Conservation (phyloP, 2,329 filamentous ascomycete species). For the Ceratocystis cubensis region DNA sequence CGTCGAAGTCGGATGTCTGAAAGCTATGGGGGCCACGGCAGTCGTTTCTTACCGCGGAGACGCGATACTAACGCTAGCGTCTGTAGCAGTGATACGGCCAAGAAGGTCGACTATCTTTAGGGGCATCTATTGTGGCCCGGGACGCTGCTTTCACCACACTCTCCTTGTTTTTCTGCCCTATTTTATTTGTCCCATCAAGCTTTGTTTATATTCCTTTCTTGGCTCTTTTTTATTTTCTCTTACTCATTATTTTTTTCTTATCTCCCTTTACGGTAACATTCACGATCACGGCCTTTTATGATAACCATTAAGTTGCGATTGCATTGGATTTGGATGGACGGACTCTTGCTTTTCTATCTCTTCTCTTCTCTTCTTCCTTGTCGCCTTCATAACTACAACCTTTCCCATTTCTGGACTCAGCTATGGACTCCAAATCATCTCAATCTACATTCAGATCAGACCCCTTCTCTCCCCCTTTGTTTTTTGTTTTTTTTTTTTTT, state of each 20-base stretch:
- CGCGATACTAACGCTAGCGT: conserved; percentile 21
- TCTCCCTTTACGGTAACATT: conserved; percentile 10
- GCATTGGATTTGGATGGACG: conserved; percentile 8
- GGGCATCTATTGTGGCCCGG: too few relatives aligned
- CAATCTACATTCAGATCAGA: background rate
- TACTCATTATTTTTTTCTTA: background rate
- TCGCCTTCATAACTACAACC: background rate
- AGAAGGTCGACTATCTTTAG: conserved; percentile 18
- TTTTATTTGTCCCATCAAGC: background rate
- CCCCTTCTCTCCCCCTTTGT: too few relatives aligned
- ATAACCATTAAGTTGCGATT: conserved; percentile 9
- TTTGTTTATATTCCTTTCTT: conserved; percentile 6
- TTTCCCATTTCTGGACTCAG: background rate
- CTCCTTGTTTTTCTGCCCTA: background rate
- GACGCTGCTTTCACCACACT: background rate
- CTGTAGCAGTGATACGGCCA: conserved; percentile 21
- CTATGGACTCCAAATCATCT: background rate
- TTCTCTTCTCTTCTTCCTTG: background rate
- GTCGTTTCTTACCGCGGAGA: conserved; percentile 17
- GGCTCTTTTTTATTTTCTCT: background rate
- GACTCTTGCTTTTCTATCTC: conserved; percentile 5
- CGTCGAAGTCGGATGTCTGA: conserved; percentile 18
- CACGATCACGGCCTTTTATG: conserved; percentile 11
- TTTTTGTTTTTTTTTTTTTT: too few relatives aligned
- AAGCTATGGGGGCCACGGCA: conserved; percentile 3